Base-by-base conservation (phyloP, 257 asterid species). In the Jacaranda mimosifolia region DNA sequence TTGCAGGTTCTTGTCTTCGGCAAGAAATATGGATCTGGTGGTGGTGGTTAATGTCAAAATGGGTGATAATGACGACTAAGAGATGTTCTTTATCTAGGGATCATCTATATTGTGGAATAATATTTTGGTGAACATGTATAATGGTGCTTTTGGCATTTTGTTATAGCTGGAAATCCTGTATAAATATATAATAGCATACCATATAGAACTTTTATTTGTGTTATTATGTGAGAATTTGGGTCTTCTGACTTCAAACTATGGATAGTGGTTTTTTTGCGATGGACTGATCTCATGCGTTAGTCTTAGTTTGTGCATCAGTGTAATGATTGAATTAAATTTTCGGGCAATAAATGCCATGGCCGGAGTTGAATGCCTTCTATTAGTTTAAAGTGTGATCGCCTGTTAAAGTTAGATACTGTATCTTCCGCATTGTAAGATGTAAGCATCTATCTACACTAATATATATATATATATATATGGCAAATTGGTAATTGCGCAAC, bases 21-120 rank as follows among this genome's bases (percentile, higher is more conserved):
- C 74, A 91, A 88, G 91, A 89, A 88, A 78, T 91, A 91, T 32
- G 89, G 93, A 42, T 90, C 93, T 67, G 96, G 91, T 26, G 92
- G 92, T 3, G 86, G 90, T 67, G 89, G 90, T 71, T 86, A 73
- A 83, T 13, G 7, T 32, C 36, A 26, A 55, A 17, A n/a, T 15
- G 59, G 19, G 77, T 75, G 87, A 81, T 81, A 81, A 80, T 77
- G 83, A 75, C 73, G 83, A 76, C 4, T 10, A 49, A 21, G 72
- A 19, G n/a, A 11, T 45, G 56, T 68, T 63, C 52, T 71, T 63
- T 64, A 35, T 36, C 52, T 70, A 56, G 53, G 45, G 52, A 9
- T 19, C 43, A 5, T 42, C 11, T 19, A n/a, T 7, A 45, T 58
- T 51, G 52, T 43, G 48, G 53, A 55, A 63, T 45, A 70, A 19